A percentile compares a stretch with the other conserved stretches of the same genome.
These are phyloP conservation scores for Aspergillus sp. DNA, from an alignment of 2,329 filamentous ascomycete species.

Conservation along the genomic window DNA sequence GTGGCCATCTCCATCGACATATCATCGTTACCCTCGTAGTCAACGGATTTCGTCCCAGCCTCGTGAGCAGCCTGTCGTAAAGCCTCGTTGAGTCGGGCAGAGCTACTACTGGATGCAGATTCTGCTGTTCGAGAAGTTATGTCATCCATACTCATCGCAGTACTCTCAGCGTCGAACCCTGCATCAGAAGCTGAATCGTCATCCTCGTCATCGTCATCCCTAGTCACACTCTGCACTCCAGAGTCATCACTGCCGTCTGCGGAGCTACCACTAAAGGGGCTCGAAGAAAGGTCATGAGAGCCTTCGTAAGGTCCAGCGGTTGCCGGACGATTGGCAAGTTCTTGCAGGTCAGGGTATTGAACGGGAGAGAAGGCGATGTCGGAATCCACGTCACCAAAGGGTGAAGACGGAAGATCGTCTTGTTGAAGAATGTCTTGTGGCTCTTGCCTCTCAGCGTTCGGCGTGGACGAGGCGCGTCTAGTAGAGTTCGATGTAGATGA, in stretches of 20 bases:
- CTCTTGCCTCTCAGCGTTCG: conserved; percentile 25
- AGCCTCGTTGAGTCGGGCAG: conserved; percentile 68
- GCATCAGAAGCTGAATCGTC: conserved; percentile 43
- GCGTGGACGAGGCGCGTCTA: conserved; percentile 60
- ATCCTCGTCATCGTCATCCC: conserved; percentile 40
- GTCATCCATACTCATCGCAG: conserved; percentile 77
- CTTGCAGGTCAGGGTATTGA: conserved; percentile 58
- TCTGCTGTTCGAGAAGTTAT: conserved; percentile 62
- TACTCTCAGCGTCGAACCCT: conserved; percentile 58
- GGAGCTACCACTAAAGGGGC: conserved; percentile 62
- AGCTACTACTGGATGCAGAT: conserved; percentile 54
- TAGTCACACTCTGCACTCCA: conserved; percentile 28
- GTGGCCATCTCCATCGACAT: conserved; percentile 75
- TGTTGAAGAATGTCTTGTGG: conserved; percentile 38
- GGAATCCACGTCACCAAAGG: conserved; percentile 54
- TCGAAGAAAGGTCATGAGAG: conserved; percentile 66
- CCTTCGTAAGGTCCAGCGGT: conserved; percentile 47
- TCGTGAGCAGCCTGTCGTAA: conserved; percentile 66
- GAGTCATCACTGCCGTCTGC: conserved; percentile 41
- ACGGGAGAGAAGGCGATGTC: conserved; percentile 55
- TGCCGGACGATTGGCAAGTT: conserved; percentile 42
- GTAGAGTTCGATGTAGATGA: conserved; percentile 67
- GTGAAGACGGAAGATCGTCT: conserved; percentile 56
- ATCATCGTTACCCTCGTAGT: conserved; percentile 56
- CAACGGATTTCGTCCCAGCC: conserved; percentile 66